Percentiles rank a stretch among this genome's conserved stretches.
These are phyloP conservation scores for Acmispon strigosus DNA, from an alignment of 306 rosid species.

Conservation along the genomic window DNA sequence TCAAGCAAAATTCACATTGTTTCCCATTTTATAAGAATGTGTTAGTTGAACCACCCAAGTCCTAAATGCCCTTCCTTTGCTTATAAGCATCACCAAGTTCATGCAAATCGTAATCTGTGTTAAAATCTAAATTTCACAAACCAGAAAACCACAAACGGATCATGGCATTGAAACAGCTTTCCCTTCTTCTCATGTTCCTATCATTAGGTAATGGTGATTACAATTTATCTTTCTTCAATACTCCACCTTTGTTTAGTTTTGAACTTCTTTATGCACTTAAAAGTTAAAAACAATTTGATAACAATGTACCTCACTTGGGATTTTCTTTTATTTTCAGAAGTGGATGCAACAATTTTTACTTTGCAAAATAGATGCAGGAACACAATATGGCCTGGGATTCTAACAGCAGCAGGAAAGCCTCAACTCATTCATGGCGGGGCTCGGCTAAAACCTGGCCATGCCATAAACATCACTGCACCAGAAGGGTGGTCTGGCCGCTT, in stretches of 20 bases:
- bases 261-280: neutral
- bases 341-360: constrained; percentile 45
- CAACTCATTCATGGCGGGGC: constrained; percentile 42
- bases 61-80: neutral
- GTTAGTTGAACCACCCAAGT: constrained; percentile 26
- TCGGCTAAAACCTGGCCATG: constrained; percentile 23
- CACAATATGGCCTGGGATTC: constrained; percentile 53
- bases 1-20: neutral
- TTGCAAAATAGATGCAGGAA: constrained; percentile 38
- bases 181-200: constrained; percentile 16
- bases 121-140: neutral
- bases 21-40: neutral
- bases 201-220: constrained; percentile 1
- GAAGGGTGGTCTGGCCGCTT: constrained; percentile 56
- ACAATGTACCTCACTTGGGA: neutral
- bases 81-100: constrained; percentile 8
- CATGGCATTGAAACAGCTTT: constrained; percentile 20
- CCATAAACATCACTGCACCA: constrained; percentile 32
- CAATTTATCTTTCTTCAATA: neutral
- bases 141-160: neutral
- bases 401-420: constrained; percentile 38
- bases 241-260: neutral
- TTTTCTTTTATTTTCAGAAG: constrained; percentile 25
- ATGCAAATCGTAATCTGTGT: neutral
- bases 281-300: neutral